Evolutionary conservation across 768 basidiomycete species (phyloP).

Genomic region (Trametes coccinea): DNA sequence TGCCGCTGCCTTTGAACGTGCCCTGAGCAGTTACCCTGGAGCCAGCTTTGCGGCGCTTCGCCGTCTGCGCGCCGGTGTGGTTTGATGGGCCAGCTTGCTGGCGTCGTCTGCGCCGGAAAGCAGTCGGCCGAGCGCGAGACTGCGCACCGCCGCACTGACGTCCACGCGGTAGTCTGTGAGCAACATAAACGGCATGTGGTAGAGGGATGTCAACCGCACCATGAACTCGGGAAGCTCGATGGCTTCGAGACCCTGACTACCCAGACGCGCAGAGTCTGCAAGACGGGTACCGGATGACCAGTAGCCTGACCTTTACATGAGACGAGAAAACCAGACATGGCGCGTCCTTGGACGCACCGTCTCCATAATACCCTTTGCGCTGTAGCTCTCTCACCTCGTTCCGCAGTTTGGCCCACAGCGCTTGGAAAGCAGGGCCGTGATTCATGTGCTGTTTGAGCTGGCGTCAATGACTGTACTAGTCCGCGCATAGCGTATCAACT

Average conservation of each 20-base stretch:
- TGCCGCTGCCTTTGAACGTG: slow-evolving; percentile 62
- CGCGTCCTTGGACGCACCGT: slow-evolving; percentile 47
- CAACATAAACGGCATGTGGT: neutral
- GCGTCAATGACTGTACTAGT: neutral
- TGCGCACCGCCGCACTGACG: slow-evolving; percentile 80
- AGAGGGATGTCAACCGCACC: slow-evolving; percentile 40
- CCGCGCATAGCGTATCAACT: too few species aligned
- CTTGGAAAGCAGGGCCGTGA: slow-evolving; percentile 75
- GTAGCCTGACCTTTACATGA: slow-evolving; percentile 49
- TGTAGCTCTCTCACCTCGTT: slow-evolving; percentile 72
- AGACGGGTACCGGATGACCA: slow-evolving; percentile 81
- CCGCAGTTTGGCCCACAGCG: slow-evolving; percentile 66
- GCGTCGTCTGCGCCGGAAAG: slow-evolving; percentile 41
- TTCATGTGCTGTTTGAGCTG: slow-evolving; percentile 64
- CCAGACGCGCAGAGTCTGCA: slow-evolving; percentile 58
- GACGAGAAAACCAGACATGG: neutral
- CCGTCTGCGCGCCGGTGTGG: slow-evolving; percentile 60
- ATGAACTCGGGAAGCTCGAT: slow-evolving; percentile 78
- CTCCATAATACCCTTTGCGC: slow-evolving; percentile 76
- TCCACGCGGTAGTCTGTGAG: neutral
- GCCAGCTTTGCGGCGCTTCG: slow-evolving; percentile 72
- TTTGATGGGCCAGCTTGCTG: slow-evolving; percentile 50
- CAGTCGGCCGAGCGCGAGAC: slow-evolving; percentile 55
- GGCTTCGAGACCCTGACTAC: slow-evolving; percentile 49
- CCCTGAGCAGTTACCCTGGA: slow-evolving; percentile 60